phyloP scores from a whole-genome alignment of 352 stramenopile species.

The Globisporangium spiculum region DNA sequence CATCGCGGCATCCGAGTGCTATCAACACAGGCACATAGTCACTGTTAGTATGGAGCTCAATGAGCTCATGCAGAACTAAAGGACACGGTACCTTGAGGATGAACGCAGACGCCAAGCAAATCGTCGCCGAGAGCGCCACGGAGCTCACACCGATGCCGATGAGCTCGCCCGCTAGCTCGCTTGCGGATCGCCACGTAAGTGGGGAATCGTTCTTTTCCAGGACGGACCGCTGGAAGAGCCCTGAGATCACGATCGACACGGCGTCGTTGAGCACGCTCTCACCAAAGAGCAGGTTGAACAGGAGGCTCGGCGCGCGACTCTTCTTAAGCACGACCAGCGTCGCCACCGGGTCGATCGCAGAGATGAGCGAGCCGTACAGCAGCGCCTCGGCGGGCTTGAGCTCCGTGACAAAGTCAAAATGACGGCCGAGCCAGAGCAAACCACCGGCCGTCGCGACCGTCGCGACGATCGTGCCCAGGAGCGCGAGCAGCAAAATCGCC shows the following conservation, averaged over 20 bases:
- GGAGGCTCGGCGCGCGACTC: constrained; percentile 30
- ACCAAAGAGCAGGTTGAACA: constrained; percentile 89
- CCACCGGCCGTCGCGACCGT: constrained; percentile 42
- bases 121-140: constrained; percentile 32
- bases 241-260: constrained; percentile 72
- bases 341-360: constrained; percentile 80
- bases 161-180: constrained; percentile 34
- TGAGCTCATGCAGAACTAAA: too few relatives aligned
- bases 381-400: constrained; percentile 63
- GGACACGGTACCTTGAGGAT: constrained; percentile 1
- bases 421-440: constrained; percentile 37
- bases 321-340: constrained; percentile 77
- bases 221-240: constrained; percentile 49
- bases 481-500: constrained; percentile 37
- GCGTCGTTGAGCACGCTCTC: constrained; percentile 79
- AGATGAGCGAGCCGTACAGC: constrained; percentile 78
- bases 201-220: constrained; percentile 16
- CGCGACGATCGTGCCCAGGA: constrained; percentile 49
- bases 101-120: constrained; percentile 52
- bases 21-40: constrained; percentile 16
- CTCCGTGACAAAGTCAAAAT: constrained; percentile 29
- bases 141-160: constrained; percentile 44
- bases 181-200: constrained; percentile 22
- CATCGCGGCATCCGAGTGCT: constrained; percentile 35
- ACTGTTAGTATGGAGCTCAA: background rate